Conservation (phyloP, 1,284 basidiomycete species). For the Anthracocystis walkeri region DNA sequence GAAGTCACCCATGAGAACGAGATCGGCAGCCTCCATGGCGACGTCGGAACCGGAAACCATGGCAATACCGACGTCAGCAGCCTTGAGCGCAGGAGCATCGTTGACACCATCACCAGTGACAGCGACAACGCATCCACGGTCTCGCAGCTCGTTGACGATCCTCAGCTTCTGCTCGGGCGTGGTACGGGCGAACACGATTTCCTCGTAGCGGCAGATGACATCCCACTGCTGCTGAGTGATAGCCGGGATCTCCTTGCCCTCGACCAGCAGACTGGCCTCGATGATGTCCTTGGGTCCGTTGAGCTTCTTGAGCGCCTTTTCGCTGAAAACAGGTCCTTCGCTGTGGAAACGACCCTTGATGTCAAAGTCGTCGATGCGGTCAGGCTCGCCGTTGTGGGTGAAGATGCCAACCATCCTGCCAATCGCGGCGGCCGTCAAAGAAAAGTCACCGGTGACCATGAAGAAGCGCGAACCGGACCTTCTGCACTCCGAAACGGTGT, state of each 20-base stretch:
- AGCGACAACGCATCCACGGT: constrained; percentile 74
- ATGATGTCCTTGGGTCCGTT: constrained; percentile 41
- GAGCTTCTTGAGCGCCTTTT: constrained; percentile 38
- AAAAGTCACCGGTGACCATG: constrained; percentile 79
- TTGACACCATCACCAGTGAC: constrained; percentile 79
- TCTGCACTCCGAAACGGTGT: constrained; percentile 73
- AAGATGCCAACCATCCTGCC: constrained; percentile 76
- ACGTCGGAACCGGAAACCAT: constrained; percentile 72
- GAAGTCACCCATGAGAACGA: constrained; percentile 62
- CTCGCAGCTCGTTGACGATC: constrained; percentile 77
- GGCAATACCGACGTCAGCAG: constrained; percentile 72
- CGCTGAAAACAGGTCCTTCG: constrained; percentile 41
- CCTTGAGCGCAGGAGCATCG: constrained; percentile 74
- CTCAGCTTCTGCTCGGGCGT: constrained; percentile 78
- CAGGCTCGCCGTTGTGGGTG: constrained; percentile 69
- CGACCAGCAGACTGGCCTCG: constrained; percentile 39
- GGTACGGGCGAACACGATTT: constrained; percentile 80
- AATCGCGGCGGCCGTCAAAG: constrained; percentile 75
- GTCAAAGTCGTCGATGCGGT: constrained; percentile 70
- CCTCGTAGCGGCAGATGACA: constrained; percentile 74
- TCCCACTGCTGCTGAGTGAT: constrained; percentile 71
- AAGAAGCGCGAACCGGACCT: constrained; percentile 77
- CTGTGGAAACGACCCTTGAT: constrained; percentile 20
- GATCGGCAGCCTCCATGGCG: constrained; percentile 66
- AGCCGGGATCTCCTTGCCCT: constrained; percentile 41